Conservation (phyloP, 352 stramenopile genomes). For the Phytophthora pini region DNA sequence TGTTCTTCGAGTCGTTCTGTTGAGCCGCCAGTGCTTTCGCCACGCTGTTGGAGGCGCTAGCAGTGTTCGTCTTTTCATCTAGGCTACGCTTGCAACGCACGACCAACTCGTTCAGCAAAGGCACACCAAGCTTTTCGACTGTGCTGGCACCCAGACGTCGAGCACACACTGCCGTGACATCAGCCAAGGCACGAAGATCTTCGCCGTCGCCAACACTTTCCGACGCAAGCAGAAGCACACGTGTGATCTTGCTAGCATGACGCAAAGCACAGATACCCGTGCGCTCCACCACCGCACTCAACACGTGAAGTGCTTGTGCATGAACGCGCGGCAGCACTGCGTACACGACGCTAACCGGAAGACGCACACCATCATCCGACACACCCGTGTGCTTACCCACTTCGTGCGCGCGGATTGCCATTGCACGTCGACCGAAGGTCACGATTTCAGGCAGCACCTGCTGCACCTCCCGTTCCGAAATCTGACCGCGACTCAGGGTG, state of each 20-base stretch:
- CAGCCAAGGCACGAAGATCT: slow-evolving; percentile 54
- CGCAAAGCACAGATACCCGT: slow-evolving; percentile 70
- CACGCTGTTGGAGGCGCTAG: slow-evolving; percentile 12
- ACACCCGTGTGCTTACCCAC: slow-evolving; percentile 84
- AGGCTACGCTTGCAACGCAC: slow-evolving; percentile 61
- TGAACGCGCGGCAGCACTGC: slow-evolving; percentile 69
- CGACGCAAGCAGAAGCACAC: slow-evolving; percentile 63
- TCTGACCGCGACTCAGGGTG: slow-evolving; percentile 28
- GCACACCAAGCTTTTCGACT: slow-evolving; percentile 73
- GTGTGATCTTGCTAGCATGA: slow-evolving; percentile 69
- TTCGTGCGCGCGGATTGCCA: slow-evolving; percentile 70
- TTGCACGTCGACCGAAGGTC: slow-evolving; percentile 58
- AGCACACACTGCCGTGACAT: slow-evolving; percentile 58
- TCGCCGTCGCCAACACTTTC: slow-evolving; percentile 47
- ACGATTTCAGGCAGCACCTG: slow-evolving; percentile 65
- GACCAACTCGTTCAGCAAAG: slow-evolving; percentile 69
- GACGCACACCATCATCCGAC: slow-evolving; percentile 77
- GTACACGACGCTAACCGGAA: slow-evolving; percentile 79
- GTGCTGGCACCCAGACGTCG: slow-evolving; percentile 67
- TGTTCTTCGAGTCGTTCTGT: slow-evolving; percentile 29
- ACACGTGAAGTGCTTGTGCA: slow-evolving; percentile 43
- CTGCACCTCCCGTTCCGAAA: slow-evolving; percentile 84
- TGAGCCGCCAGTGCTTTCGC: slow-evolving; percentile 22
- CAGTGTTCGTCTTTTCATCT: slow-evolving; percentile 30
- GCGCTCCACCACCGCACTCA: slow-evolving; percentile 53